Evolutionary conservation across 2,329 filamentous ascomycete genomes (phyloP).

Genomic region (Conoideocrella luteorostrata): DNA sequence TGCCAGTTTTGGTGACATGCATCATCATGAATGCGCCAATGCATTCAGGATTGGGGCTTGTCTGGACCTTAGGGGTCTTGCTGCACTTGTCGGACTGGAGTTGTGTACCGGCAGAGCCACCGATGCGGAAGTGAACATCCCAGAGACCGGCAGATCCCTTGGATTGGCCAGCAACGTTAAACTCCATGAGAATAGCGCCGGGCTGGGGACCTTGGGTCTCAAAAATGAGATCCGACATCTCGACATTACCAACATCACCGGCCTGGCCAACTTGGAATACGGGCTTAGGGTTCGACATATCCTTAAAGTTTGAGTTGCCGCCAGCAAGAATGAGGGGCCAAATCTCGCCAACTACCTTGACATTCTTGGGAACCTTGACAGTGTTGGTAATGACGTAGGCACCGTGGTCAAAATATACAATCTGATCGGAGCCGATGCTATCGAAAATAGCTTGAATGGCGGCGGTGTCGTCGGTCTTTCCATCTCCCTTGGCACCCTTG

Average conservation of each 20-base stretch:
- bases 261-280: slow-evolving; percentile 77
- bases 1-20: slow-evolving; percentile 55
- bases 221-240: slow-evolving; percentile 84
- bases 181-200: slow-evolving; percentile 85
- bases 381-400: slow-evolving; percentile 66
- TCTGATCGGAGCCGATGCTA: slow-evolving; percentile 52
- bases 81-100: slow-evolving; percentile 73
- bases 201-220: slow-evolving; percentile 76
- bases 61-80: slow-evolving; percentile 63
- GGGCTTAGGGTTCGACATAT: slow-evolving; percentile 70
- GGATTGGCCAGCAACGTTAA: slow-evolving; percentile 67
- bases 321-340: slow-evolving; percentile 86
- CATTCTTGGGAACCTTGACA: slow-evolving; percentile 66
- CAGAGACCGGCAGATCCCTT: slow-evolving; percentile 75
- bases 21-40: slow-evolving; percentile 67
- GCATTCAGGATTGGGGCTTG: slow-evolving; percentile 59
- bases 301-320: slow-evolving; percentile 62
- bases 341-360: slow-evolving; percentile 85
- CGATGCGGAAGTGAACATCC: slow-evolving; percentile 94
- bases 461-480: slow-evolving; percentile 76
- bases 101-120: slow-evolving; percentile 76
- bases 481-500: slow-evolving; percentile 81
- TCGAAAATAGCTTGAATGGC: slow-evolving; percentile 77
- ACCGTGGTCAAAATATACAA: slow-evolving; percentile 72
- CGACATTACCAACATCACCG: slow-evolving; percentile 72